phyloP scores from a whole-genome alignment of 2,329 filamentous ascomycete species.

The Fragosphaeria purpurea region DNA sequence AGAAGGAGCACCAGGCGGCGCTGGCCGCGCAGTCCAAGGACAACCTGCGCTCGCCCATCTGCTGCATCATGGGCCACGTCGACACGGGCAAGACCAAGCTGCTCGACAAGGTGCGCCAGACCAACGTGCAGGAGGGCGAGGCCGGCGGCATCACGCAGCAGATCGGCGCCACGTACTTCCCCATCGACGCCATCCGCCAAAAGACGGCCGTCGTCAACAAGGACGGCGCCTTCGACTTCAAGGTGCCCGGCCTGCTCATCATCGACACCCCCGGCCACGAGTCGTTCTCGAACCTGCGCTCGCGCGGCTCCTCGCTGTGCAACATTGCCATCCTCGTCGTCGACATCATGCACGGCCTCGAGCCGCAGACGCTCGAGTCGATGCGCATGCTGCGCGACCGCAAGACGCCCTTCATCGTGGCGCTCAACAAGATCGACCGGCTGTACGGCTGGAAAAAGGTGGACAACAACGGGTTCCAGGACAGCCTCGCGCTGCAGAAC shows the following conservation, averaged over 20 bases:
- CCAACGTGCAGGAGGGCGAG: constrained; percentile 97
- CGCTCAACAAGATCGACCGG: constrained; percentile 99
- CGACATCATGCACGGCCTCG: constrained; percentile 99
- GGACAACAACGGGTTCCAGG: constrained; percentile 96
- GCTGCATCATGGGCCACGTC: constrained; percentile 99
- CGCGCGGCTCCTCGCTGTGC: constrained; percentile 92
- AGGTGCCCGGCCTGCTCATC: constrained; percentile 89
- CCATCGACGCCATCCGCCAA: constrained; percentile 79
- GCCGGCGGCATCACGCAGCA: constrained; percentile 99
- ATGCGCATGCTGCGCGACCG: constrained; percentile 88
- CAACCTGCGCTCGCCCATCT: constrained; percentile 92
- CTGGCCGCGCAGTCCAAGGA: constrained; percentile 86
- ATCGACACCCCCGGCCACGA: constrained; percentile 99
- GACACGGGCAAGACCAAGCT: constrained; percentile 99
- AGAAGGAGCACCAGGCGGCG: constrained; percentile 84
- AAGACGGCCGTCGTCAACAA: constrained; percentile 92
- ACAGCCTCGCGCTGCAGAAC: constrained; percentile 80
- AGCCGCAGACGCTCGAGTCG: constrained; percentile 93
- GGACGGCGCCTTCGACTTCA: constrained; percentile 87
- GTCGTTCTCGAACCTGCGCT: constrained; percentile 97
- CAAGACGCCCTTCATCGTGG: constrained; percentile 96
- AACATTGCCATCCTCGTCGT: constrained; percentile 99
- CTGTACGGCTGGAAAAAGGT: constrained; percentile 98
- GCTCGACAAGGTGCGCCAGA: constrained; percentile 95
- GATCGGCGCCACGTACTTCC: constrained; percentile 99